Conservation (phyloP, 192 early-diverging fungal genomes). For the Dispira simplex region DNA sequence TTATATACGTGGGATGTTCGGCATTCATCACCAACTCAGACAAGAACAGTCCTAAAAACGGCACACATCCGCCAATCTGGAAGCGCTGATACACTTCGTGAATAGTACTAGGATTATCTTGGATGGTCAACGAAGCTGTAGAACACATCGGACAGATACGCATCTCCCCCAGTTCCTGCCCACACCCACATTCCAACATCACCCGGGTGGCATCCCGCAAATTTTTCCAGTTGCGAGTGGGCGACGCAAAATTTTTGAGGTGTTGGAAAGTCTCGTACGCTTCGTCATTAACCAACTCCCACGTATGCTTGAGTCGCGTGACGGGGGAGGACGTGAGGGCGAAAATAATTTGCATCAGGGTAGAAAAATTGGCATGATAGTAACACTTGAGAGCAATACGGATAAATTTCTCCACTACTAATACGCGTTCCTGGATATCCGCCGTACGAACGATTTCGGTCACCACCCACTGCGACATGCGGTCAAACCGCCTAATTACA, state of each 20-base stretch:
- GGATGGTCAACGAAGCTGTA: neutral
- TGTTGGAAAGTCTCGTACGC: slow-evolving; percentile 30
- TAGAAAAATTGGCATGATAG: slow-evolving; percentile 38
- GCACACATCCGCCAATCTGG: slow-evolving; percentile 33
- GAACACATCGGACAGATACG: slow-evolving; percentile 2
- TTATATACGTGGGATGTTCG: slow-evolving; percentile 33
- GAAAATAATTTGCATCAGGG: slow-evolving; percentile 39
- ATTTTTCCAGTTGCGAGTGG: slow-evolving; percentile 36
- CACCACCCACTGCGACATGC: slow-evolving; percentile 32
- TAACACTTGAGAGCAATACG: slow-evolving; percentile 44
- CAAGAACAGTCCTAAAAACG: slow-evolving; percentile 38
- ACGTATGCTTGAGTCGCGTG: slow-evolving; percentile 33
- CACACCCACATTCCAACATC: slow-evolving; percentile 31
- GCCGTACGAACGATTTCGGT: slow-evolving; percentile 30
- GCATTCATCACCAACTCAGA: slow-evolving; percentile 40
- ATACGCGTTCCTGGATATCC: slow-evolving; percentile 26
- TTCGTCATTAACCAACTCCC: slow-evolving; percentile 25
- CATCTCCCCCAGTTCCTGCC: slow-evolving; percentile 4
- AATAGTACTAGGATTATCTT: slow-evolving; percentile 5
- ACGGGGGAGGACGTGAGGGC: slow-evolving; percentile 38
- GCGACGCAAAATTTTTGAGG: slow-evolving; percentile 32
- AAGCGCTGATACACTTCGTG: slow-evolving; percentile 5
- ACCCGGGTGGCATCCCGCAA: slow-evolving; percentile 32
- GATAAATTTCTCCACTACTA: slow-evolving; percentile 45
- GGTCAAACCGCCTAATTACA: slow-evolving; percentile 8